phyloP scores from a whole-genome alignment of 768 basidiomycete genomes.

The Lyophyllum decastes region DNA sequence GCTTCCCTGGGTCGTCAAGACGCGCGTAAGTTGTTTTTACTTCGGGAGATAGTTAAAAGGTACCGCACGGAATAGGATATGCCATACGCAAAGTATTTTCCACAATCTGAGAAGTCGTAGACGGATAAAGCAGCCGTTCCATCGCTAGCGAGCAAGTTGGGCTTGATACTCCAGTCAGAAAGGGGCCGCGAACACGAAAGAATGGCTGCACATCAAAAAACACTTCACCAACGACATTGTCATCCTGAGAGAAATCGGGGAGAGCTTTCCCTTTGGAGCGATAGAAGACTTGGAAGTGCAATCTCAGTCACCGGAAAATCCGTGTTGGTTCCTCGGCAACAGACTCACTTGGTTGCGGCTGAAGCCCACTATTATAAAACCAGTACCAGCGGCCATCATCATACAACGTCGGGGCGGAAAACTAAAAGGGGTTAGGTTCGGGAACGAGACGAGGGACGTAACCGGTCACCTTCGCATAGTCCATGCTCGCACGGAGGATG shows the following conservation, averaged over 20 bases:
- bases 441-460: neutral
- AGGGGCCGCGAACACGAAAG: neutral
- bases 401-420: slow-evolving; percentile 60
- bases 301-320: neutral
- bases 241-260: slow-evolving; percentile 52
- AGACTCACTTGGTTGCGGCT: slow-evolving; percentile 59
- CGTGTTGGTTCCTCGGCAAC: slow-evolving; percentile 1
- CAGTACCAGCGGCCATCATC: slow-evolving; percentile 80
- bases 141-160: slow-evolving; percentile 71
- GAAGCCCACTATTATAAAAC: slow-evolving; percentile 77
- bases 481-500: slow-evolving; percentile 48
- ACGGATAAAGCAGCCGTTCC: slow-evolving; percentile 67
- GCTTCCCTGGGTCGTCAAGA: slow-evolving; percentile 52
- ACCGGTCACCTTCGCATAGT: slow-evolving; percentile 42
- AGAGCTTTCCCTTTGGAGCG: slow-evolving; percentile 55
- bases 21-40: neutral
- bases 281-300: slow-evolving; percentile 49
- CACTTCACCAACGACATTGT: slow-evolving; percentile 57
- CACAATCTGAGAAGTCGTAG: slow-evolving; percentile 63
- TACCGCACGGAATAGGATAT: slow-evolving; percentile 61
- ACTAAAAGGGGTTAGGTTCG: slow-evolving; percentile 37
- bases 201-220: slow-evolving; percentile 71
- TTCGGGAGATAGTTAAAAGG: neutral
- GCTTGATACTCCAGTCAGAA: slow-evolving; percentile 34
- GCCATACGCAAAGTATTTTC: slow-evolving; percentile 77